Conservation (phyloP, 306 rosid genomes). For the Urtica urens region DNA sequence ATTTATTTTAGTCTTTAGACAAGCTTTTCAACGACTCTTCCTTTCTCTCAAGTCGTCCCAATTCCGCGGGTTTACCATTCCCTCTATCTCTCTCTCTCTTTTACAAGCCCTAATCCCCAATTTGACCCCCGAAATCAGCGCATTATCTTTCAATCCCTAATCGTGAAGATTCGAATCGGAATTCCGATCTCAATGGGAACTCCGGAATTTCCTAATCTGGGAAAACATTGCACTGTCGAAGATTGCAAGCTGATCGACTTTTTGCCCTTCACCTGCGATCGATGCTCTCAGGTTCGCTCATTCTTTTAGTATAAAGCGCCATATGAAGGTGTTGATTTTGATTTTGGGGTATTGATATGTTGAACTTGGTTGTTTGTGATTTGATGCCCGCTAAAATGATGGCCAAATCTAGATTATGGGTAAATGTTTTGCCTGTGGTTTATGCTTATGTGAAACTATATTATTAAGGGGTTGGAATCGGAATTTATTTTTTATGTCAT, state of each 20-base stretch:
- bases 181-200: conserved; percentile 61
- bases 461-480: no score
- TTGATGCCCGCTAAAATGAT: no score
- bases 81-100: neutral
- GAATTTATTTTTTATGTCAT: no score
- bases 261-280: conserved; percentile 91
- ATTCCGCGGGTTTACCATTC: conserved; percentile 1
- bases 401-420: no score
- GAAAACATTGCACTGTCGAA: conserved; percentile 59
- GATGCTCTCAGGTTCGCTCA: conserved; percentile 48
- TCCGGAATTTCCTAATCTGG: conserved; percentile 85
- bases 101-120: neutral
- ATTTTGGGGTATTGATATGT: no score
- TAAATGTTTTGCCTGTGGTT: no score
- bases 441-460: no score
- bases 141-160: neutral
- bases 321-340: no score
- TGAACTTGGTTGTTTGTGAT: no score
- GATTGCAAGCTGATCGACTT: conserved; percentile 76
- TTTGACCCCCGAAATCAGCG: neutral
- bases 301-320: no score
- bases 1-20: neutral
- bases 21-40: conserved; percentile 16
- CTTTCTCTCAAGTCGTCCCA: conserved; percentile 3
- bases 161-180: neutral